Evolutionary conservation across 2,329 filamentous ascomycete genomes (phyloP).

Genomic region (Talaromyces sp.): DNA sequence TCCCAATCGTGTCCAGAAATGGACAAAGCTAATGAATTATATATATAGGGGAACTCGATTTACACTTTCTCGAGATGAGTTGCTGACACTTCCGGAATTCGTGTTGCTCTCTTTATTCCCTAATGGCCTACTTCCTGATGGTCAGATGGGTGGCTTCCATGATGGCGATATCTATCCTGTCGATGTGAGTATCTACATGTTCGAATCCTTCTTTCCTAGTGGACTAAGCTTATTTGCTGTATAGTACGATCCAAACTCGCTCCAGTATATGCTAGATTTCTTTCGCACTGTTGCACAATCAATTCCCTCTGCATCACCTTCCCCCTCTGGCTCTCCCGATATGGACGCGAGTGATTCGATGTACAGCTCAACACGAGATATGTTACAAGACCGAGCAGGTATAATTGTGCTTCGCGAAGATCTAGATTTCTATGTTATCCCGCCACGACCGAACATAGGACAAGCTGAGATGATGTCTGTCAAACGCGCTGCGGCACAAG

Average conservation of each 20-base stretch:
- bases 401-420: constrained; percentile 97
- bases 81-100: constrained; percentile 93
- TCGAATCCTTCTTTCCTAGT: neutral
- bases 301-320: constrained; percentile 65
- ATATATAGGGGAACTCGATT: constrained; percentile 76
- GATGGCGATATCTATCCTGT: constrained; percentile 95
- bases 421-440: constrained; percentile 95
- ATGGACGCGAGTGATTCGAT: constrained; percentile 67
- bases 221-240: constrained; percentile 21
- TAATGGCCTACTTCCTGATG: constrained; percentile 95
- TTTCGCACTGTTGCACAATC: constrained; percentile 94
- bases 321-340: constrained; percentile 58
- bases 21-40: neutral
- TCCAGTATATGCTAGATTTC: constrained; percentile 99
- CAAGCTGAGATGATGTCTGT: constrained; percentile 91
- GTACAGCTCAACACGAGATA: constrained; percentile 64
- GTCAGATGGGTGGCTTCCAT: constrained; percentile 86
- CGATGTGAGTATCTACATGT: constrained; percentile 63
- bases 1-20: neutral
- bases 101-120: constrained; percentile 96
- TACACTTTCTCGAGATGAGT: constrained; percentile 87
- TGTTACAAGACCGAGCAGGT: constrained; percentile 81
- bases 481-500: constrained; percentile 82
- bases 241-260: constrained; percentile 91
- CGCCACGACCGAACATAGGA: constrained; percentile 75